phyloP scores from a whole-genome alignment of 805 yeast genomes.

The Lipomyces mesembrius region DNA sequence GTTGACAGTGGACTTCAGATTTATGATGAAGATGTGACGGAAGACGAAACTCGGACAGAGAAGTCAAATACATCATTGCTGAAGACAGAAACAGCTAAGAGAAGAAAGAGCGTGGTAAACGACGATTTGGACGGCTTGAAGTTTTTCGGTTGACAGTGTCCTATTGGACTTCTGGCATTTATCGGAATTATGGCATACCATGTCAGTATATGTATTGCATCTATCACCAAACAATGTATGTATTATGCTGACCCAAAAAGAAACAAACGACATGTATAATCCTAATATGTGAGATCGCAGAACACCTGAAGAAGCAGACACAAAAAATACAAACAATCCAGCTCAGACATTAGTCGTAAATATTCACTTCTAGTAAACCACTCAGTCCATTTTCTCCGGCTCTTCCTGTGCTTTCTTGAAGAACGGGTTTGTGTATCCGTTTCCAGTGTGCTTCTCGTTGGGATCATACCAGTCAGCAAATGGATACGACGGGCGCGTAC shows the following conservation, averaged over 20 bases:
- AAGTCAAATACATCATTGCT: not conserved
- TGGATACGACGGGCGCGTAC: constrained; percentile 59
- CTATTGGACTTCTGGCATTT: not conserved
- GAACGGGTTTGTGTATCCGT: constrained; percentile 33
- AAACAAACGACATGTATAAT: not conserved
- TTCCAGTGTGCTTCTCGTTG: constrained; percentile 27
- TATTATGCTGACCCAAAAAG: not conserved
- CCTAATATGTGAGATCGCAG: not conserved
- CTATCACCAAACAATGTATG: not conserved
- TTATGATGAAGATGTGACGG: not conserved
- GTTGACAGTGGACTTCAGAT: not conserved
- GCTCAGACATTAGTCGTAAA: not conserved
- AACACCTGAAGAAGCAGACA: not conserved
- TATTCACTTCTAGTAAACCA: not conserved
- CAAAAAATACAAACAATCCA: not conserved
- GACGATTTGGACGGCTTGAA: not conserved
- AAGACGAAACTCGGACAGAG: not conserved
- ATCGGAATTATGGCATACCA: not conserved
- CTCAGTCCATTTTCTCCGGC: not conserved
- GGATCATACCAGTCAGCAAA: constrained; percentile 39
- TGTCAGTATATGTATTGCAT: not conserved
- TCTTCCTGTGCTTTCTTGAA: not conserved
- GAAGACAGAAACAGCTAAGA: not conserved
- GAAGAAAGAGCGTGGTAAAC: not conserved
- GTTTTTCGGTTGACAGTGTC: not conserved